These are phyloP conservation scores for Aurinia saxatilis DNA, from an alignment of 345 rosid genomes.

Conservation along the genomic window DNA sequence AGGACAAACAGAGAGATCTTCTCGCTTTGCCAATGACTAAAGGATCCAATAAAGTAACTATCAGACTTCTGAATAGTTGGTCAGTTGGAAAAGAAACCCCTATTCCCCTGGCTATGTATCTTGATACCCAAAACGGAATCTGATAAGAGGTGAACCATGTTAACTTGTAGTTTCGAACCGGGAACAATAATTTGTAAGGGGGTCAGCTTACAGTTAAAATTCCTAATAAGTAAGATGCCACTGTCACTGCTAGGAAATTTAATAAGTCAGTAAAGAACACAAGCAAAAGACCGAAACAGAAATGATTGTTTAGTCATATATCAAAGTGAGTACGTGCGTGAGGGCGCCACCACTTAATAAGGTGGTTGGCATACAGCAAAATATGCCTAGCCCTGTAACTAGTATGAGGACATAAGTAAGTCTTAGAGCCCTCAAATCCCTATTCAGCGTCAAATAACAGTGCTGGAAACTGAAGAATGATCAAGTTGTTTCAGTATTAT, in stretches of 20 bases:
- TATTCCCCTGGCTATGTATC: conserved; percentile 73
- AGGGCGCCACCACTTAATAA: conserved; percentile 96
- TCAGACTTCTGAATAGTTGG: conserved; percentile 70
- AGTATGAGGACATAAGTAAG: conserved; percentile 9
- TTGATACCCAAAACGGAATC: conserved; percentile 87
- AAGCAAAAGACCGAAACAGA: neutral
- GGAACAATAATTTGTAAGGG: neutral
- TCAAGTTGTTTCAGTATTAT: too few relatives aligned
- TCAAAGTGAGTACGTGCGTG: conserved; percentile 53
- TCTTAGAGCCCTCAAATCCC: neutral
- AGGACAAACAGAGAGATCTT: neutral
- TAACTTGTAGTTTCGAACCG: neutral
- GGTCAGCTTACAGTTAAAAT: conserved; percentile 61
- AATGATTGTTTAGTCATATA: conserved; percentile 1
- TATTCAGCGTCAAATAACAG: neutral
- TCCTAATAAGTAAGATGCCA: conserved; percentile 74
- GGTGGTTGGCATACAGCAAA: conserved; percentile 98
- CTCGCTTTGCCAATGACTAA: conserved; percentile 81
- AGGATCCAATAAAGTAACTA: conserved; percentile 65
- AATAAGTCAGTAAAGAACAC: conserved; percentile 6
- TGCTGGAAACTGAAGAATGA: neutral
- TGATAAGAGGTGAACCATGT: conserved; percentile 28
- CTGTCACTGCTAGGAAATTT: conserved; percentile 50
- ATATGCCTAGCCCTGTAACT: conserved; percentile 71
- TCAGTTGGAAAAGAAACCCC: conserved; percentile 76